Evolutionary conservation across 2,329 filamentous ascomycete species (phyloP).

Genomic region (Salinomyces thailandicus): DNA sequence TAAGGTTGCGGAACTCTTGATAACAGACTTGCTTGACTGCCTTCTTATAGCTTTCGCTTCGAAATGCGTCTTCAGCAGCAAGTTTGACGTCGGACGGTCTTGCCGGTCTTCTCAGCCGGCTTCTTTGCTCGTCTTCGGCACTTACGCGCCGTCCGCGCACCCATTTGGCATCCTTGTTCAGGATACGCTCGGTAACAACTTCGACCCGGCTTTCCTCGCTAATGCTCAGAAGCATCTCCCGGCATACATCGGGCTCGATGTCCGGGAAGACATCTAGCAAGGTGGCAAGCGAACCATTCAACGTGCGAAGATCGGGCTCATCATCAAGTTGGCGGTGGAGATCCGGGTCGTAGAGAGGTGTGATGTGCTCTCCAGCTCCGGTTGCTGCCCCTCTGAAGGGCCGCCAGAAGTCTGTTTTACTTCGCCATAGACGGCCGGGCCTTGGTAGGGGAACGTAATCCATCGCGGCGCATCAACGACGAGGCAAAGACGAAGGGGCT

Average conservation of each 20-base stretch:
- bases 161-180: conserved; percentile 58
- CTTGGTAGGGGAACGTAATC: conserved; percentile 19
- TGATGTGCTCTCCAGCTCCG: conserved; percentile 17
- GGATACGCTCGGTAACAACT: conserved; percentile 63
- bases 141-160: conserved; percentile 50
- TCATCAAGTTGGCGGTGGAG: conserved; percentile 9
- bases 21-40: conserved; percentile 59
- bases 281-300: conserved; percentile 59
- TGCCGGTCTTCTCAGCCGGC: not conserved
- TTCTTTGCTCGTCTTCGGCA: conserved; percentile 1
- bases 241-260: conserved; percentile 70
- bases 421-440: conserved; percentile 21
- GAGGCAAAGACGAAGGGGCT: too few relatives aligned
- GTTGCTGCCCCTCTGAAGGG: conserved; percentile 17
- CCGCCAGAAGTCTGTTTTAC: conserved; percentile 25
- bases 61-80: conserved; percentile 54
- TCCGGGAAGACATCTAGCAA: conserved; percentile 67
- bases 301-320: conserved; percentile 54
- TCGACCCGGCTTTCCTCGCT: conserved; percentile 66
- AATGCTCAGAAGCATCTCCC: conserved; percentile 67
- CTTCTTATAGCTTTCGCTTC: conserved; percentile 55
- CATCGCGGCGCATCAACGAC: conserved; percentile 13
- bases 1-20: conserved; percentile 65
- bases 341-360: conserved; percentile 17
- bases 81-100: conserved; percentile 27